phyloP scores from a whole-genome alignment of 1,284 basidiomycete genomes.

The Cystobasidium sp. region DNA sequence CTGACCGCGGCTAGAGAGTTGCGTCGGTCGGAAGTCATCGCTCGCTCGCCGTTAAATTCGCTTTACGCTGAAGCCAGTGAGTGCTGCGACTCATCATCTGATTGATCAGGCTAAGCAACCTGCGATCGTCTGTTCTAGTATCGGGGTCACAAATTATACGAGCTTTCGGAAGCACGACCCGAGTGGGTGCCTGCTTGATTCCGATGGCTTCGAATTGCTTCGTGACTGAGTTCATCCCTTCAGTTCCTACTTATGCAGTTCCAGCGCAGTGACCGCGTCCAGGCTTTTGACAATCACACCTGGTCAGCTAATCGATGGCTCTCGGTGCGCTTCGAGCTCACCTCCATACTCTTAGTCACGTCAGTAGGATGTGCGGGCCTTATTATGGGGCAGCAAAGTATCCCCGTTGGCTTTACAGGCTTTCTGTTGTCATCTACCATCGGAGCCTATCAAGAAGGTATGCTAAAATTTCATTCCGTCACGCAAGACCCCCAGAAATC shows the following conservation, averaged over 20 bases:
- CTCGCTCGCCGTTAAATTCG: conserved; percentile 86
- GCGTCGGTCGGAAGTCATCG: conserved; percentile 69
- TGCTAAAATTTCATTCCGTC: background rate
- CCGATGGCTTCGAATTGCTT: too few species aligned
- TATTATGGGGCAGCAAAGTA: background rate
- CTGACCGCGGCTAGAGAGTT: conserved; percentile 50
- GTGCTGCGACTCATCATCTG: background rate
- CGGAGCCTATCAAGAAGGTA: conserved; percentile 1
- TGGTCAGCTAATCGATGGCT: conserved; percentile 58
- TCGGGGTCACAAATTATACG: conserved; percentile 73
- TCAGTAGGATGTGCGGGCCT: background rate
- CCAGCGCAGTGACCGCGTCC: background rate
- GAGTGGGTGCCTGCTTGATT: too few species aligned
- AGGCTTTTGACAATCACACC: conserved; percentile 46
- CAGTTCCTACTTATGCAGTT: conserved; percentile 17
- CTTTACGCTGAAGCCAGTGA: conserved; percentile 61
- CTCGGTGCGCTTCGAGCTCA: conserved; percentile 21
- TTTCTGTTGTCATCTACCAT: conserved; percentile 12
- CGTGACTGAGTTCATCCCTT: conserved; percentile 3
- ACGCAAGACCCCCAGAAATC: conserved; percentile 35
- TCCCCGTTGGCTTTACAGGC: background rate
- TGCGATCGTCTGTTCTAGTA: conserved; percentile 50
- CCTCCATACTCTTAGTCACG: conserved; percentile 1
- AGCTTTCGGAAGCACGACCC: conserved; percentile 70
- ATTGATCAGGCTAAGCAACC: background rate